Conservation (phyloP, 176 grass and related monocot genomes). For the Cenchrus americanus region DNA sequence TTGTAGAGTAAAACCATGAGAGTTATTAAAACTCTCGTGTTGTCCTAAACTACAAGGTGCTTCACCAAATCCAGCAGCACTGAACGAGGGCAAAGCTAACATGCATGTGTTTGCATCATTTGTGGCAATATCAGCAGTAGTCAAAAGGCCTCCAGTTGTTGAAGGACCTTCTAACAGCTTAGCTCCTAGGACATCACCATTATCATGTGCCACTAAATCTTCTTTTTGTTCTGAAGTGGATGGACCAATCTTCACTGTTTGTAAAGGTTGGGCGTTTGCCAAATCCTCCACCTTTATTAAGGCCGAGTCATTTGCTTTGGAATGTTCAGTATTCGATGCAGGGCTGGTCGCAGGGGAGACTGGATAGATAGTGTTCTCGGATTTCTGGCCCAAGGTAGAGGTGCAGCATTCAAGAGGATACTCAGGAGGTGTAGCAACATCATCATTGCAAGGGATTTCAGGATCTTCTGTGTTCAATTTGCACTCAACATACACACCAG, state of each 20-base stretch:
- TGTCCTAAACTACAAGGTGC: conserved; percentile 44
- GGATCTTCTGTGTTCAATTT: conserved; percentile 62
- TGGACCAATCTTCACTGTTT: conserved; percentile 37
- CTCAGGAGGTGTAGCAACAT: conserved; percentile 44
- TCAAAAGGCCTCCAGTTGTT: conserved; percentile 29
- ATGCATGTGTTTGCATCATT: conserved; percentile 50
- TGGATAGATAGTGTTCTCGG: conserved; percentile 25
- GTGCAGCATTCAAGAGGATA: conserved; percentile 27
- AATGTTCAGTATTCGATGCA: conserved; percentile 44
- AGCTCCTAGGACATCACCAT: conserved; percentile 42
- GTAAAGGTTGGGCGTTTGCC: conserved; percentile 41
- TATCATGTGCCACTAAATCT: conserved; percentile 39
- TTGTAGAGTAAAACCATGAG: conserved; percentile 41
- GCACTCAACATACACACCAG: conserved; percentile 41
- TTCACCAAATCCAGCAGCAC: conserved; percentile 50
- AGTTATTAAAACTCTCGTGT: conserved; percentile 44
- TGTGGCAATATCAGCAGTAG: conserved; percentile 32
- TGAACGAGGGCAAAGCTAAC: conserved; percentile 43
- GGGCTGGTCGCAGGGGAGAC: conserved; percentile 42
- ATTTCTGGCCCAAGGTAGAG: conserved; percentile 43
- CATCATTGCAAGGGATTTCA: conserved; percentile 74
- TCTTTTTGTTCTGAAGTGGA: conserved; percentile 53
- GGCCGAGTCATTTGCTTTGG: conserved; percentile 39
- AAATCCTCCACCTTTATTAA: conserved; percentile 54
- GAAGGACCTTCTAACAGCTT: conserved; percentile 47